phyloP scores from a whole-genome alignment of 768 basidiomycete genomes.

The Lactarius hatsudake region DNA sequence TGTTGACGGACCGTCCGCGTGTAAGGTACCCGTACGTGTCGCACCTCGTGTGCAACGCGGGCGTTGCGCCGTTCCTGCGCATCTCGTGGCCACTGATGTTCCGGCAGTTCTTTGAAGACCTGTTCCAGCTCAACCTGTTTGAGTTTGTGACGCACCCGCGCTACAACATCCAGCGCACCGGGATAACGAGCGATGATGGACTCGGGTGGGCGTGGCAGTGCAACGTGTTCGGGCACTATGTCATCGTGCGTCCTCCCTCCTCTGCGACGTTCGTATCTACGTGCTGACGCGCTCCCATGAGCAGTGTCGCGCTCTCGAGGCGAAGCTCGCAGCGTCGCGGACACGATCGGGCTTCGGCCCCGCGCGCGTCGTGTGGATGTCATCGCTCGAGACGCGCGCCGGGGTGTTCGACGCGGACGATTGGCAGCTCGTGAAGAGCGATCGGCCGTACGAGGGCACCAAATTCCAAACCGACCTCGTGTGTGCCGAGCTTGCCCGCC shows the following conservation, averaged over 20 bases:
- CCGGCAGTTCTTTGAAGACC: constrained; percentile 43
- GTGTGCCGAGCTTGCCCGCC: constrained; percentile 50
- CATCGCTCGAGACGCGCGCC: constrained; percentile 63
- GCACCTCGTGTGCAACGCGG: constrained; percentile 79
- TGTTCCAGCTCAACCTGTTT: constrained; percentile 36
- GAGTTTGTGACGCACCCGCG: constrained; percentile 50
- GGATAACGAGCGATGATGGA: constrained; percentile 62
- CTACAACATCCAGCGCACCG: constrained; percentile 56
- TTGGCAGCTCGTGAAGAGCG: constrained; percentile 64
- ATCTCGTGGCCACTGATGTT: constrained; percentile 51
- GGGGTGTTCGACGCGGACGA: constrained; percentile 58
- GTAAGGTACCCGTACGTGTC: constrained; percentile 76
- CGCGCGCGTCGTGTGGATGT: constrained; percentile 74
- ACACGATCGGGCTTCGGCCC: constrained; percentile 32
- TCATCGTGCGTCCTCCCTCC: constrained; percentile 50
- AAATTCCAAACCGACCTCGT: constrained; percentile 81
- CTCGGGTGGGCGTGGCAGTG: constrained; percentile 83
- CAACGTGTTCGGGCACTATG: constrained; percentile 80
- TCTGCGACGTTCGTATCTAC: neutral
- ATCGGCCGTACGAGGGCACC: constrained; percentile 62
- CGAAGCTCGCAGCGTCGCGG: constrained; percentile 47
- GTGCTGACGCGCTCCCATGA: constrained; percentile 1
- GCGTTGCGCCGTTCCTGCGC: constrained; percentile 54
- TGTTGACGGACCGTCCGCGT: neutral
- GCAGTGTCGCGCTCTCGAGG: constrained; percentile 64